Conservation (phyloP, 2,329 filamentous ascomycete genomes). For the Fusarium musae region DNA sequence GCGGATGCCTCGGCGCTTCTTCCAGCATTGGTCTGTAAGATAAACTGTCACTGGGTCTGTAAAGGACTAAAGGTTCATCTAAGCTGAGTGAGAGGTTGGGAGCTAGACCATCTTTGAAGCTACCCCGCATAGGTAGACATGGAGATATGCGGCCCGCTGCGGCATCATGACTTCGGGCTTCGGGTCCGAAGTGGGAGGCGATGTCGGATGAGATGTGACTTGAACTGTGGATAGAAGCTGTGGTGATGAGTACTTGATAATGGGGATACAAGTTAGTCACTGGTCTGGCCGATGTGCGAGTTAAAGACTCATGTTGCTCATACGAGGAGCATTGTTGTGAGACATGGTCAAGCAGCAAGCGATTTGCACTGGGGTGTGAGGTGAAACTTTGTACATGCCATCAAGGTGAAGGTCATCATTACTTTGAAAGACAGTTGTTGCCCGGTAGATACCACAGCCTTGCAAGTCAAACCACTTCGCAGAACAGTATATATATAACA, state of each 20-base stretch:
- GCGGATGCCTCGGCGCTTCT: constrained; percentile 13
- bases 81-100: constrained; percentile 2
- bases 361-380: background rate
- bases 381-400: too few species aligned
- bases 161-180: constrained; percentile 2
- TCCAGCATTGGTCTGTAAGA: background rate
- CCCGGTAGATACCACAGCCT: too few species aligned
- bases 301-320: background rate
- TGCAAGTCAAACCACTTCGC: background rate
- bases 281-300: background rate
- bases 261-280: background rate
- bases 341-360: background rate
- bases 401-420: background rate
- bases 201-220: background rate
- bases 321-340: background rate
- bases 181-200: constrained; percentile 12
- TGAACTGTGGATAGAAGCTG: background rate
- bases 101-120: constrained; percentile 18
- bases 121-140: constrained; percentile 18
- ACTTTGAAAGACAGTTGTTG: background rate
- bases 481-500: background rate
- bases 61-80: background rate
- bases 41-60: background rate
- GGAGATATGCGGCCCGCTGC: constrained; percentile 6
- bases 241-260: background rate